Conservation (phyloP, 192 early-diverging fungal genomes). For the Linnemannia zychae region DNA sequence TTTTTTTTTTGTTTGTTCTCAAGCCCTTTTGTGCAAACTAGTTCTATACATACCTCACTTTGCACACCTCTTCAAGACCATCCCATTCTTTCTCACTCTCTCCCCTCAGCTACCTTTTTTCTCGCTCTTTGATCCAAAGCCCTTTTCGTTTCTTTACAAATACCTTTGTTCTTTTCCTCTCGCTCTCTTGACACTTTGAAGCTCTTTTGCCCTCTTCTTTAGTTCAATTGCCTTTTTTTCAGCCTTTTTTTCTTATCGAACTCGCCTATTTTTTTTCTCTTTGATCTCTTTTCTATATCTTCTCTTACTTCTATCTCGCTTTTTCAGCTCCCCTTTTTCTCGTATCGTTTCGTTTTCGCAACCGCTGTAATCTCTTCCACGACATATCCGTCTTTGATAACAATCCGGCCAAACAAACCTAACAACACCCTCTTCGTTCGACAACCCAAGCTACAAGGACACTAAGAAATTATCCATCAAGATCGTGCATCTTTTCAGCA, state of each 20-base stretch:
- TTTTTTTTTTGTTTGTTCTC: constrained; percentile 27
- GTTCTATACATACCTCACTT: constrained; percentile 12
- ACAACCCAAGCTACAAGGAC: neutral
- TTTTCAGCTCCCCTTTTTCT: neutral
- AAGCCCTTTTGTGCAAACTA: constrained; percentile 19
- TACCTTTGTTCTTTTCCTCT: neutral
- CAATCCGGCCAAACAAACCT: constrained; percentile 13
- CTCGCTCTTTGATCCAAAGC: neutral
- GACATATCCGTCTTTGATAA: constrained; percentile 34
- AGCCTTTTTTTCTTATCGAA: neutral
- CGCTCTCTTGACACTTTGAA: neutral
- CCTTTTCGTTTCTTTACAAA: constrained; percentile 6
- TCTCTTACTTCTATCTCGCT: neutral
- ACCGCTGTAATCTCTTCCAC: constrained; percentile 23
- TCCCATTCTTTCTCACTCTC: neutral
- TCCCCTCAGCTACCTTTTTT: neutral
- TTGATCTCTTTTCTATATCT: constrained; percentile 3
- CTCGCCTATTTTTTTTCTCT: neutral
- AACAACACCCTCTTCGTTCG: neutral
- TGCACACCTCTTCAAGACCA: constrained; percentile 9
- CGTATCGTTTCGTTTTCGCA: neutral
- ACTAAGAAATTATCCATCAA: constrained; percentile 38
- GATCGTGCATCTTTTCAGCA: constrained; percentile 25
- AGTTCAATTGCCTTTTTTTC: neutral
- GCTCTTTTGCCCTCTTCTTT: neutral